phyloP scores from a whole-genome alignment of 495 filamentous ascomycete species.

The Penicillium flavigenum region DNA sequence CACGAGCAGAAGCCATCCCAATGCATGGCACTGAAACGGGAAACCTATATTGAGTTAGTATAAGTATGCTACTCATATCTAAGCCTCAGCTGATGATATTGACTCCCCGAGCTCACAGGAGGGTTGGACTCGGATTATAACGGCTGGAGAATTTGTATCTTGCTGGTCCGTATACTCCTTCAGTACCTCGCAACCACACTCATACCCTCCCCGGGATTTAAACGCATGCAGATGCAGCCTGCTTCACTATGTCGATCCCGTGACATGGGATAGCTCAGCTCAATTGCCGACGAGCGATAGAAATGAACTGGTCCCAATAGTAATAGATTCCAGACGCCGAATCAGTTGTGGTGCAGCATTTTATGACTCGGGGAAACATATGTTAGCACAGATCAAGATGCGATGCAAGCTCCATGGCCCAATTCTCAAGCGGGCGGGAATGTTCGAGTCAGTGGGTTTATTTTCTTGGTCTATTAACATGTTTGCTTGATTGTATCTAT shows the following conservation, averaged over 20 bases:
- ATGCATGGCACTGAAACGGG: slow-evolving; percentile 6
- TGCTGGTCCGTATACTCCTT: not conserved
- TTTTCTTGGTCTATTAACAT: not conserved
- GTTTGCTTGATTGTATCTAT: not conserved
- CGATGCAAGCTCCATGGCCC: not conserved
- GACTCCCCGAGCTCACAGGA: not conserved
- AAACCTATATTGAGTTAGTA: not conserved
- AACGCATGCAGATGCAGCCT: not conserved
- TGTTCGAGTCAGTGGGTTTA: not conserved
- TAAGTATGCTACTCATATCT: not conserved
- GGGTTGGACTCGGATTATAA: not conserved
- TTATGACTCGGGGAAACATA: not conserved
- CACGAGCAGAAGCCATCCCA: not conserved
- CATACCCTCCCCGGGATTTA: not conserved
- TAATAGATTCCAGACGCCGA: not conserved
- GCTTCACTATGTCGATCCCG: not conserved
- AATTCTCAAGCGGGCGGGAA: not conserved
- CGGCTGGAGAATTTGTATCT: not conserved
- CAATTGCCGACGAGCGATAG: not conserved
- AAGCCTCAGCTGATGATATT: slow-evolving; percentile 2
- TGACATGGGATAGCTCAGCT: not conserved
- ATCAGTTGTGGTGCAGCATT: not conserved
- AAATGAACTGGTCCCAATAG: not conserved
- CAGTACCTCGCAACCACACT: not conserved
- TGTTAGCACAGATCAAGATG: not conserved